Percentiles rank a stretch among this genome's conserved stretches.
Evolutionary conservation across 78 protist species (phyloP).

Genomic region (Dictyostelium intermedium): DNA sequence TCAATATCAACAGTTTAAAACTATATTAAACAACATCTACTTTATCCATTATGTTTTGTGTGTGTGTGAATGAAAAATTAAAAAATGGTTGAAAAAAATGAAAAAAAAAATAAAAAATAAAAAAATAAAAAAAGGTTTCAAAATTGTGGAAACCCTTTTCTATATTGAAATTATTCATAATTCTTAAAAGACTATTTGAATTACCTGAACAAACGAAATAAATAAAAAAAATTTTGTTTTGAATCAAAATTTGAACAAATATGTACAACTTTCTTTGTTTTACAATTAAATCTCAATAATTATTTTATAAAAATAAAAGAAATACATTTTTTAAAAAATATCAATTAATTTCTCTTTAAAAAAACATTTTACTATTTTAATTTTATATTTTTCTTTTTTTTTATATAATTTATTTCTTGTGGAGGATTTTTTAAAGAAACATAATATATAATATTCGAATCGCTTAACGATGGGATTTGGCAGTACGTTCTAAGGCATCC

Average conservation of each 20-base stretch:
- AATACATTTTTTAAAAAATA: neutral
- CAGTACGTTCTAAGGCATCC: conserved; percentile 37
- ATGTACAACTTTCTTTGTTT: too few species aligned
- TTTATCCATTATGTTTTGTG: neutral
- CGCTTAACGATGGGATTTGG: conserved; percentile 26
- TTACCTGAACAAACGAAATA: too few species aligned
- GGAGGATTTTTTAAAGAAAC: neutral
- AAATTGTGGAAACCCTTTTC: too few species aligned
- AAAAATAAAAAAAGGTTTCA: neutral
- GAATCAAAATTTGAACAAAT: too few species aligned
- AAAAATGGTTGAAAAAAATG: neutral
- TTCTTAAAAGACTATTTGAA: too few species aligned
- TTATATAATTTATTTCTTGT: neutral
- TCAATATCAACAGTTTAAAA: neutral
- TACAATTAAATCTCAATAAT: too few species aligned
- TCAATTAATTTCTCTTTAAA: neutral
- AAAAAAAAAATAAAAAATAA: neutral
- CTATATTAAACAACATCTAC: neutral
- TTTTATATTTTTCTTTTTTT: neutral
- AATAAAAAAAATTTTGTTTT: too few species aligned
- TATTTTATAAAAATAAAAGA: too few species aligned
- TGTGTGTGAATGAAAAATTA: neutral
- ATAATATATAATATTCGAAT: neutral
- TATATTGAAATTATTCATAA: too few species aligned
- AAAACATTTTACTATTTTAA: neutral